Base-by-base conservation (phyloP, 305 asterid genomes). In the Solanum aculeatissimum region DNA sequence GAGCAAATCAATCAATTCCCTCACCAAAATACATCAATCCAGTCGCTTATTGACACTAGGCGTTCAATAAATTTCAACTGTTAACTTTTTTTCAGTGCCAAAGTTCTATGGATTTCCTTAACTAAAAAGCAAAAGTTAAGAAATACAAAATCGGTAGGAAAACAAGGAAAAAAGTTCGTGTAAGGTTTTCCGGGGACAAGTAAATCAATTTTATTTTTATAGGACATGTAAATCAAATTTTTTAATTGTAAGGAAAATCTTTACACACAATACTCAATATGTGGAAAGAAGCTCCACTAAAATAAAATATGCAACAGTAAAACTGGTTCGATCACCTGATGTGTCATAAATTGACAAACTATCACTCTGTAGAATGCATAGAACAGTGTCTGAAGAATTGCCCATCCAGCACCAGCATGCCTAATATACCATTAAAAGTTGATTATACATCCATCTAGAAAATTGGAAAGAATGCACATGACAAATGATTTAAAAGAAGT, bases 321-420 rank as follows among this genome's bases (percentile, higher is more conserved):
- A 47, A 75, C 62, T 49, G 19, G 82, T 77, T 49, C 42, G 51
- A 85, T 87, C 82, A 93, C 98, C 98, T 90, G 96, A 86, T 85
- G 92, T 86, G 77, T 90, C 91, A 82, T 90, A 92, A 57, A 96
- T 94, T 85, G 96, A 90, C 88, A 96, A 86, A 85, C 95, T 88
- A 86, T 91, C 95, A 86, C 86, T 88, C 90, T 90, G 97, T 80
- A 94, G 97, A 87, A 94, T 95, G 89, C 98, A 96, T 42, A 96
- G 92, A 86, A 91, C 89, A 83, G 96, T 91, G 86, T 95, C 97
- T 25, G 93, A 89, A 83, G 84, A 77, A 87, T 92, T 91, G 77
- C 96, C 95, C 99, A 96, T 94, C 83, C 92, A 88, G 88, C 97
- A 95, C 98, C 98, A 96, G 90, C 98, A 96, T 72, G 91, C 97